Percentiles rank a stretch among this genome's conserved stretches.
phyloP scores from a whole-genome alignment of 768 basidiomycete species.

The Hygrophoropsis aurantiaca region DNA sequence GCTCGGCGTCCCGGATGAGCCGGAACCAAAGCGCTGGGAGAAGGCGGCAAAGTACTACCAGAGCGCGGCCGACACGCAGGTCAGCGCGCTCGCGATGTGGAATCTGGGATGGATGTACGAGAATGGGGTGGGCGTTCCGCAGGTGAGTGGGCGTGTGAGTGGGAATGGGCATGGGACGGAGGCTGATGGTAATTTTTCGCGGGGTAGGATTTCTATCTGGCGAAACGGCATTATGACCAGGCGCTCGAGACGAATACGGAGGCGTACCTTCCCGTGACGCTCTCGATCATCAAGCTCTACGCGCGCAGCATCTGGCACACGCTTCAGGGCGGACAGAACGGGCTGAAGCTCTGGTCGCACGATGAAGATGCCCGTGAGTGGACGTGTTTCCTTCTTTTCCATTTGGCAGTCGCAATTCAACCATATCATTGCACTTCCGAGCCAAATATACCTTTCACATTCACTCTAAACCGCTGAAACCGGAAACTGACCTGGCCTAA shows the following conservation, averaged over 20 bases:
- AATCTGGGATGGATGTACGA: constrained; percentile 99
- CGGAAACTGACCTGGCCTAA: constrained; percentile 21
- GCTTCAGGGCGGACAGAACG: constrained; percentile 66
- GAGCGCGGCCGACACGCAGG: constrained; percentile 88
- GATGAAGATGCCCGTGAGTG: constrained; percentile 45
- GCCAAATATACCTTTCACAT: no score
- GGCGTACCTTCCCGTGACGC: constrained; percentile 82
- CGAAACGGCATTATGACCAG: constrained; percentile 92
- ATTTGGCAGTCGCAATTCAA: constrained; percentile 27
- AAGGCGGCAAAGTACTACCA: constrained; percentile 95
- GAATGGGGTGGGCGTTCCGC: constrained; percentile 88
- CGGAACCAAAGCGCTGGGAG: constrained; percentile 67
- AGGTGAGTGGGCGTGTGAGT: constrained; percentile 63
- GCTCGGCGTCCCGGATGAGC: constrained; percentile 71
- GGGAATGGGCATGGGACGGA: not conserved
- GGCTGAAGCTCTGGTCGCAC: constrained; percentile 63
- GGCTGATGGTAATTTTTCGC: no score
- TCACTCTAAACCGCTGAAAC: no score
- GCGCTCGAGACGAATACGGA: constrained; percentile 86
- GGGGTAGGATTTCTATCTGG: constrained; percentile 92
- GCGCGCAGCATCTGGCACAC: constrained; percentile 83
- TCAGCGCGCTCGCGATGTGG: constrained; percentile 96
- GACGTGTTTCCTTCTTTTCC: constrained; percentile 7
- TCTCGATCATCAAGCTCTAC: constrained; percentile 84
- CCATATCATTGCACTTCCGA: no score